Evolutionary conservation across 2,329 filamentous ascomycete species (phyloP).

Genomic region (Rutstroemia sydowiana): DNA sequence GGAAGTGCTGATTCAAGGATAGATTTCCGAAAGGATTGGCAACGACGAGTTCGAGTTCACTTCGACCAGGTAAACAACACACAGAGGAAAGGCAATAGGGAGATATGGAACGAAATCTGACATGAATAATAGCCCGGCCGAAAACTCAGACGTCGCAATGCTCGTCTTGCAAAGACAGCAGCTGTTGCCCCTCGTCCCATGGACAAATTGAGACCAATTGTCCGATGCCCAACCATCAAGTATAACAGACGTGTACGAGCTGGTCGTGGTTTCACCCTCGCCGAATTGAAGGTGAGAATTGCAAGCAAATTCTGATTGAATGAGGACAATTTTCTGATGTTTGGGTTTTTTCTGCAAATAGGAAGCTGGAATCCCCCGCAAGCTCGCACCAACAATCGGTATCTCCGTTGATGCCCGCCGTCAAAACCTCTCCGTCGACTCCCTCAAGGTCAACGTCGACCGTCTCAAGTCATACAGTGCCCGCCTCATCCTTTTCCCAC

Average conservation of each 20-base stretch:
- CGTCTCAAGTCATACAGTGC: conserved; percentile 97
- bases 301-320: not conserved
- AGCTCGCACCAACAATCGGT: conserved; percentile 90
- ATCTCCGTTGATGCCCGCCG: conserved; percentile 95
- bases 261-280: conserved; percentile 94
- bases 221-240: conserved; percentile 96
- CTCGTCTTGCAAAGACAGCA: conserved; percentile 90
- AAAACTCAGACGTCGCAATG: conserved; percentile 87
- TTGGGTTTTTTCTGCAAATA: no score
- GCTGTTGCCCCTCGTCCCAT: conserved; percentile 92
- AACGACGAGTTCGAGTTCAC: conserved; percentile 96
- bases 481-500: conserved; percentile 95
- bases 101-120: conserved; percentile 27
- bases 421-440: conserved; percentile 95
- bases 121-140: conserved; percentile 68
- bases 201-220: conserved; percentile 92
- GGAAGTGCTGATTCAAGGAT: conserved; percentile 29
- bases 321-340: conserved; percentile 16
- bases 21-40: conserved; percentile 99
- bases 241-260: conserved; percentile 98
- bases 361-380: conserved; percentile 94
- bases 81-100: conserved; percentile 13
- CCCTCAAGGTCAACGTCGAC: conserved; percentile 87
- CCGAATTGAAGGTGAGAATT: conserved; percentile 86
- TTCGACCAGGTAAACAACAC: conserved; percentile 85